Conservation (phyloP, 2,329 filamentous ascomycete species). For the Sclerotinia subarctica region DNA sequence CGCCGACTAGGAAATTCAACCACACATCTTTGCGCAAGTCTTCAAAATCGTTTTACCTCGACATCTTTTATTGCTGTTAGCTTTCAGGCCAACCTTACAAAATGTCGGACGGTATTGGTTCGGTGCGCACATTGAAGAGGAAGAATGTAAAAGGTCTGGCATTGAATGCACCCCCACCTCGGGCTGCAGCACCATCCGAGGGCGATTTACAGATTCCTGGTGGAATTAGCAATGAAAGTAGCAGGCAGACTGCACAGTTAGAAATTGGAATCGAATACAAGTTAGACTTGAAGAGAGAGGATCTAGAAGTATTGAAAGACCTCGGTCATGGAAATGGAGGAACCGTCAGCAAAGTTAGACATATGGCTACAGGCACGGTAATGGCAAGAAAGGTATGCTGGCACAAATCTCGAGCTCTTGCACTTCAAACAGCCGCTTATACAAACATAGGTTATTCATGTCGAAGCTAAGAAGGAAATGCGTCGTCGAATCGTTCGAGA, state of each 20-base stretch:
- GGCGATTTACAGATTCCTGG: slow-evolving; percentile 63
- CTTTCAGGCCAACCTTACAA: slow-evolving; percentile 18
- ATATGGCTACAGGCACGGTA: slow-evolving; percentile 88
- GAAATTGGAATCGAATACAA: slow-evolving; percentile 99
- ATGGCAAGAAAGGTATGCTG: slow-evolving; percentile 90
- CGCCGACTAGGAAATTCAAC: slow-evolving; percentile 12
- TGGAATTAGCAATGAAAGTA: slow-evolving; percentile 55
- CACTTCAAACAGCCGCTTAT: slow-evolving; percentile 11
- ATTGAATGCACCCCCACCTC: slow-evolving; percentile 73
- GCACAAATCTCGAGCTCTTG: not conserved
- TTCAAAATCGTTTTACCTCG: slow-evolving; percentile 5
- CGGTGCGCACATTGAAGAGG: slow-evolving; percentile 86
- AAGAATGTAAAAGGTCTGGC: slow-evolving; percentile 98
- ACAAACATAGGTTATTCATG: slow-evolving; percentile 76
- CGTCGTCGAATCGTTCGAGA: slow-evolving; percentile 96
- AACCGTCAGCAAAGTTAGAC: slow-evolving; percentile 96
- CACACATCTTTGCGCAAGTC: slow-evolving; percentile 17
- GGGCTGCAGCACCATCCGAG: slow-evolving; percentile 68
- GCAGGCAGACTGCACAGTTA: slow-evolving; percentile 62
- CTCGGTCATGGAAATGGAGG: slow-evolving; percentile 94
- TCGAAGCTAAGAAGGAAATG: slow-evolving; percentile 96
- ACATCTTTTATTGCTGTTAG: not conserved
- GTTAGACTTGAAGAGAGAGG: slow-evolving; percentile 84
- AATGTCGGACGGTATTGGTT: slow-evolving; percentile 59
- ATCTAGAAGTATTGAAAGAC: slow-evolving; percentile 90